Conservation (phyloP, 2,329 filamentous ascomycete species). For the Pseudogymnoascus sp. region DNA sequence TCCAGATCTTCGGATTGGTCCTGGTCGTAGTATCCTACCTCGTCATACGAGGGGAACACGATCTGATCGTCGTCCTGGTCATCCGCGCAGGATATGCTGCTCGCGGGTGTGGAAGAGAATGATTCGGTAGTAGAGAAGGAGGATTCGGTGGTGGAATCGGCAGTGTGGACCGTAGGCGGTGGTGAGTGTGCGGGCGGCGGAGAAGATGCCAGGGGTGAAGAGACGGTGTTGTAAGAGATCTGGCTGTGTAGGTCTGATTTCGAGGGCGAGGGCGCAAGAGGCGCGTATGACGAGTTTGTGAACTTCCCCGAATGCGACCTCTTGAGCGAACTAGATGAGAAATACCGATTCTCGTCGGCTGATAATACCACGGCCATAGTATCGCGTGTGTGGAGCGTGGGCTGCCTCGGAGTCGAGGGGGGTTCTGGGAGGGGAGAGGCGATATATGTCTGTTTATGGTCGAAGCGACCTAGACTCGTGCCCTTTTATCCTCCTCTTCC, state of each 20-base stretch:
- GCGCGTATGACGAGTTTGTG: conserved; percentile 42
- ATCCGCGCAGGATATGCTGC: conserved; percentile 65
- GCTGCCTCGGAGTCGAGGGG: background rate
- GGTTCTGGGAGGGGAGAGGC: background rate
- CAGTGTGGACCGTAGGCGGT: conserved; percentile 41
- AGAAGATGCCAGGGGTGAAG: conserved; percentile 22
- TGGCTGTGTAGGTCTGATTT: conserved; percentile 29
- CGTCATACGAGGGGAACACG: conserved; percentile 36
- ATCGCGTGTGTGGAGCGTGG: conserved; percentile 6
- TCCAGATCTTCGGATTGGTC: conserved; percentile 39
- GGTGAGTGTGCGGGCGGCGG: conserved; percentile 50
- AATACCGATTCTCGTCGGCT: conserved; percentile 50
- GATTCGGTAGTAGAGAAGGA: conserved; percentile 38
- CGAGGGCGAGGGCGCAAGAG: conserved; percentile 40
- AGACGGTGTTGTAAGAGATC: conserved; percentile 20
- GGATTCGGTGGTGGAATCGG: conserved; percentile 36
- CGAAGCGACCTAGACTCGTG: background rate
- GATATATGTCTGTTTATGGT: conserved; percentile 1
- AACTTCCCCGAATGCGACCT: conserved; percentile 55
- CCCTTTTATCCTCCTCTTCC: background rate
- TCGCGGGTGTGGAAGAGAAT: conserved; percentile 54
- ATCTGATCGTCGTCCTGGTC: conserved; percentile 84
- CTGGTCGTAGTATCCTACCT: conserved; percentile 26
- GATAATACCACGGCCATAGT: conserved; percentile 30
- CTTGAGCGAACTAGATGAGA: conserved; percentile 45